Evolutionary conservation across 345 rosid genomes (phyloP).

Genomic region (Eucalyptus microcorys): DNA sequence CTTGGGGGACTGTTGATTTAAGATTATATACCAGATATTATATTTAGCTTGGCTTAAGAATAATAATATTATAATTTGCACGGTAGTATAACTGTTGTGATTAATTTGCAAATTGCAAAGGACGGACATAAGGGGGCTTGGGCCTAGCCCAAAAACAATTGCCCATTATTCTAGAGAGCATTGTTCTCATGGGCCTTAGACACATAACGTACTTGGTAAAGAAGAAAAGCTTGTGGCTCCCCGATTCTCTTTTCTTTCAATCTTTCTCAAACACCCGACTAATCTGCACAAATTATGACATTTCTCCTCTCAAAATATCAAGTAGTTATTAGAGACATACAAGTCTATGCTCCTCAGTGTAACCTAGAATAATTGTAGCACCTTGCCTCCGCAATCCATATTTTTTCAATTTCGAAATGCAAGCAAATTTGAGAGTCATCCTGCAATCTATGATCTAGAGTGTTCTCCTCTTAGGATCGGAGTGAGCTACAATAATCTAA

Average conservation of each 20-base stretch:
- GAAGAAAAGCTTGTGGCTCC: neutral
- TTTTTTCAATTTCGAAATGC: neutral
- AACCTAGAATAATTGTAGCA: neutral
- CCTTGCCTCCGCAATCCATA: neutral
- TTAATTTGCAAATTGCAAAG: neutral
- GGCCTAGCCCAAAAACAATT: neutral
- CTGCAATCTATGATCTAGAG: neutral
- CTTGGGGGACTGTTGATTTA: neutral
- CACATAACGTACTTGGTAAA: neutral
- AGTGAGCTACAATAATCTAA: neutral
- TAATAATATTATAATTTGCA: neutral
- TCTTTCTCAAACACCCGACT: neutral
- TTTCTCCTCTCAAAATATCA: neutral
- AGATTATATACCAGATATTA: neutral
- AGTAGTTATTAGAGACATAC: neutral
- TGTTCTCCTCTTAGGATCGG: rapidly evolving
- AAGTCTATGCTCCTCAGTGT: neutral
- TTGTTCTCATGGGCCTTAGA: neutral
- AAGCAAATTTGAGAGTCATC: neutral
- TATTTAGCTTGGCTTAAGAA: neutral
- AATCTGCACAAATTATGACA: neutral
- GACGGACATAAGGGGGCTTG: neutral
- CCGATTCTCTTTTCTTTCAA: neutral
- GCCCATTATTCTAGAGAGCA: neutral
- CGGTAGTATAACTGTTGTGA: neutral